A percentile compares a stretch with the other conserved stretches of the same genome.
Evolutionary conservation across 495 filamentous ascomycete genomes (phyloP).

Genomic region (Margaritispora aquatica): DNA sequence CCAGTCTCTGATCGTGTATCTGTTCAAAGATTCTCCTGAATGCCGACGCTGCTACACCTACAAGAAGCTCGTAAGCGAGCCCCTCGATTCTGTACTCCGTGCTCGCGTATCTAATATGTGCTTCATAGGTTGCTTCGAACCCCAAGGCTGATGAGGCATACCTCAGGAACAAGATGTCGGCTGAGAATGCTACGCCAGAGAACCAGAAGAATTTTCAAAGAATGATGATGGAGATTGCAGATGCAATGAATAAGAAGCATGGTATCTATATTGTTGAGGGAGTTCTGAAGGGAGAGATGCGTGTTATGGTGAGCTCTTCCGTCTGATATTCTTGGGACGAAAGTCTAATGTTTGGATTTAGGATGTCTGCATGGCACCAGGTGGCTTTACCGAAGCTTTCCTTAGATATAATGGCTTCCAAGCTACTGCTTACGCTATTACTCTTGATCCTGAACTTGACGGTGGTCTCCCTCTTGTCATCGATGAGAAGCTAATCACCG

Average conservation of each 20-base stretch:
- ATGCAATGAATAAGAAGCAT: constrained; percentile 25
- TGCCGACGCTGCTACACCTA: background rate
- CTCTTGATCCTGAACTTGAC: constrained; percentile 26
- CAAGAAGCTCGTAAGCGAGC: background rate
- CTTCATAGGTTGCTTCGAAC: background rate
- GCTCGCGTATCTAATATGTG: background rate
- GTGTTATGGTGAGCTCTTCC: background rate
- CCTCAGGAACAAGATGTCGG: background rate
- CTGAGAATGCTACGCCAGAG: background rate
- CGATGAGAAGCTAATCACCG: background rate
- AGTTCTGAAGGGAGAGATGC: constrained; percentile 1
- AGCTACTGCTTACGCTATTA: constrained; percentile 36
- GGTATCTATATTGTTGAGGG: constrained; percentile 5
- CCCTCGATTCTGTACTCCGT: background rate
- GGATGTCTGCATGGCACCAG: constrained; percentile 46
- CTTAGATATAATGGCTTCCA: constrained; percentile 29
- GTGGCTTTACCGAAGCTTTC: constrained; percentile 36
- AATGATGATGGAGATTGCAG: constrained; percentile 31
- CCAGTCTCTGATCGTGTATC: background rate
- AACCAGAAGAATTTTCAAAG: background rate
- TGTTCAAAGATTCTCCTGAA: background rate
- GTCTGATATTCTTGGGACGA: background rate
- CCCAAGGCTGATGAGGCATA: background rate
- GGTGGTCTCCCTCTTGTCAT: constrained; percentile 32
- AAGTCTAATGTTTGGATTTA: background rate